phyloP scores from a whole-genome alignment of 106 monocot species.

The Narthecium ossifragum region DNA sequence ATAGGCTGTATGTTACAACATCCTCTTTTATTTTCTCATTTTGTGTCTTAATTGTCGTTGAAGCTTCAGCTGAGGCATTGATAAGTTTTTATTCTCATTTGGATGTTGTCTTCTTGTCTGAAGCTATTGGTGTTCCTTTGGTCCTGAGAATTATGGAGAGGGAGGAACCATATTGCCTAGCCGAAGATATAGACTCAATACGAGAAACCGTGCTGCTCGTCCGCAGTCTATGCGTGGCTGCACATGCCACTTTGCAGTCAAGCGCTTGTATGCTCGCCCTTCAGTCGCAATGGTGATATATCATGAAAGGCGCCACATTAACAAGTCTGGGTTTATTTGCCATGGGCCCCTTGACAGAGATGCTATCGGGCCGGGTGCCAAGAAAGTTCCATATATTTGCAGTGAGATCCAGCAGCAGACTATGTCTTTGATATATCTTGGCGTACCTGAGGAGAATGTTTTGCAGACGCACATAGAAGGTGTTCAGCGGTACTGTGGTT shows the following conservation, averaged over 20 bases:
- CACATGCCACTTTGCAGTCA: slow-evolving; percentile 88
- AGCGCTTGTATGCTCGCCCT: slow-evolving; percentile 75
- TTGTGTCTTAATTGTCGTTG: too few species aligned
- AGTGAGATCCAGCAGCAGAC: slow-evolving; percentile 93
- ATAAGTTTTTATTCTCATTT: neutral
- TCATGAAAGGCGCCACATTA: slow-evolving; percentile 81
- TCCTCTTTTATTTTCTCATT: too few species aligned
- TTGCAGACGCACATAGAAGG: slow-evolving; percentile 92
- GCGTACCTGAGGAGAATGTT: slow-evolving; percentile 89
- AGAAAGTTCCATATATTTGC: slow-evolving; percentile 75
- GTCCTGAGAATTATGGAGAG: slow-evolving; percentile 96
- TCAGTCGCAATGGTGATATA: slow-evolving; percentile 82
- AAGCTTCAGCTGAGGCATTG: neutral
- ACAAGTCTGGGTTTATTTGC: slow-evolving; percentile 89
- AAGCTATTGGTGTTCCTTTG: slow-evolving; percentile 99
- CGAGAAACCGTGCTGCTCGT: slow-evolving; percentile 88
- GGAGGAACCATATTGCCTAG: slow-evolving; percentile 82
- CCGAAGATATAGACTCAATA: slow-evolving; percentile 83
- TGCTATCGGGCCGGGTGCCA: slow-evolving; percentile 90
- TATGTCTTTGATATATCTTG: slow-evolving; percentile 92
- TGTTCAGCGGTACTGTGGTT: slow-evolving; percentile 78
- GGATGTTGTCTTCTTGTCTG: neutral
- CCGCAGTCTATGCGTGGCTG: slow-evolving; percentile 99
- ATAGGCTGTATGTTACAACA: slow-evolving; percentile 65
- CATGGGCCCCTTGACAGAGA: slow-evolving; percentile 94